Percentiles rank a stretch among this genome's conserved stretches.
Evolutionary conservation across 2,329 filamentous ascomycete species (phyloP).

Genomic region (Ceratocystis destructans): DNA sequence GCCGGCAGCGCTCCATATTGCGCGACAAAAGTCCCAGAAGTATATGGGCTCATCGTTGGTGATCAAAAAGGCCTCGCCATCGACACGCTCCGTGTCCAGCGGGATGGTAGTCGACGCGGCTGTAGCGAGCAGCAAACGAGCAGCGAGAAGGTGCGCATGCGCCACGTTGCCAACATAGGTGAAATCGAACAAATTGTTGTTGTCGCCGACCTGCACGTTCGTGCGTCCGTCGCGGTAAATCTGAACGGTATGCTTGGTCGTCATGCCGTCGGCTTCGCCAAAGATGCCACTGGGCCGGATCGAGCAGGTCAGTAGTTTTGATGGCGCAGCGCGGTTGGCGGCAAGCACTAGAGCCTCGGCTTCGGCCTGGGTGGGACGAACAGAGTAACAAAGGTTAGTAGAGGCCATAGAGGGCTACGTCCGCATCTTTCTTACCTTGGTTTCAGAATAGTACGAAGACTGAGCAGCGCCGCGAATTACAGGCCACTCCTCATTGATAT

Average conservation of each 20-base stretch:
- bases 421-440: constrained; percentile 47
- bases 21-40: constrained; percentile 78
- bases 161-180: constrained; percentile 51
- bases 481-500: constrained; percentile 75
- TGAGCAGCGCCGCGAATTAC: constrained; percentile 57
- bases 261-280: constrained; percentile 72
- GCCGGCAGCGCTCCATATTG: constrained; percentile 56
- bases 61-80: constrained; percentile 80
- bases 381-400: neutral
- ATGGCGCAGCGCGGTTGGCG: constrained; percentile 49
- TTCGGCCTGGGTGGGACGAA: constrained; percentile 39
- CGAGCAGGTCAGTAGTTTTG: constrained; percentile 58
- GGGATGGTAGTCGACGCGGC: constrained; percentile 40
- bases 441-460: constrained; percentile 76
- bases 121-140: constrained; percentile 48
- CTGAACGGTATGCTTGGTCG: constrained; percentile 59
- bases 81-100: constrained; percentile 59
- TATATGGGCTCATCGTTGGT: constrained; percentile 81
- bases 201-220: constrained; percentile 64
- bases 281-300: constrained; percentile 83
- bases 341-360: constrained; percentile 70
- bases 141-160: constrained; percentile 71
- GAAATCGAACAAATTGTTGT: constrained; percentile 50
- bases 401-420: neutral
- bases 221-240: constrained; percentile 56